Conservation (phyloP, 2,329 filamentous ascomycete genomes). For the Didymella pinodella region DNA sequence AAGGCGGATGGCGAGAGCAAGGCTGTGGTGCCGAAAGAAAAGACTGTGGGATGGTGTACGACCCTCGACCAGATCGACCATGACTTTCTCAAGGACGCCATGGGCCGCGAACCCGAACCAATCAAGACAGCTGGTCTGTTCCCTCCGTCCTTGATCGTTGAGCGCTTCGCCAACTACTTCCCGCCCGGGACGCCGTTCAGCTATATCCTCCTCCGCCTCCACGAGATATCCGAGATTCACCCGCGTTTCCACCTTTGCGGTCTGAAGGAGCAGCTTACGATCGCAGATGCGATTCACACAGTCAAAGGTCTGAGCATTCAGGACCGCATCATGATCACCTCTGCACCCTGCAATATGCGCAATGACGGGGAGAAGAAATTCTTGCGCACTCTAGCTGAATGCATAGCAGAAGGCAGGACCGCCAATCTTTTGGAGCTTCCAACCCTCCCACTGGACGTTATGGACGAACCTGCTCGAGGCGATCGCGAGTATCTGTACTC, state of each 20-base stretch:
- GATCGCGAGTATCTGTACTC: slow-evolving; percentile 67
- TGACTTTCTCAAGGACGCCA: slow-evolving; percentile 65
- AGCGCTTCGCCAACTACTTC: slow-evolving; percentile 82
- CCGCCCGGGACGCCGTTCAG: slow-evolving; percentile 81
- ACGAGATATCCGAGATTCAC: slow-evolving; percentile 71
- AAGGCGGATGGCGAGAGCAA: slow-evolving; percentile 12
- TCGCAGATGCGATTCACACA: slow-evolving; percentile 78
- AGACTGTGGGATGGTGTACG: slow-evolving; percentile 76
- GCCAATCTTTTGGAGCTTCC: slow-evolving; percentile 76
- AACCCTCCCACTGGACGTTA: slow-evolving; percentile 73
- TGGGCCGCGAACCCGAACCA: slow-evolving; percentile 69
- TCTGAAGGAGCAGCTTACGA: slow-evolving; percentile 67
- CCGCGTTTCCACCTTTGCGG: slow-evolving; percentile 74
- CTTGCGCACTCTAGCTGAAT: slow-evolving; percentile 70
- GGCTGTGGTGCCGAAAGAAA: slow-evolving; percentile 8
- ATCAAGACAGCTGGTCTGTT: slow-evolving; percentile 76
- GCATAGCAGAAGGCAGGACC: slow-evolving; percentile 71
- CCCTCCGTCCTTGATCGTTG: slow-evolving; percentile 73
- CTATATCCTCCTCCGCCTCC: slow-evolving; percentile 79
- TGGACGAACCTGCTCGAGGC: slow-evolving; percentile 65
- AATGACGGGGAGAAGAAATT: slow-evolving; percentile 58
- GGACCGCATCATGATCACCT: slow-evolving; percentile 79
- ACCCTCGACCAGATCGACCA: slow-evolving; percentile 77
- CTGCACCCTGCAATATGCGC: slow-evolving; percentile 70
- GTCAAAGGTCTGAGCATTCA: slow-evolving; percentile 71